These are phyloP conservation scores for peach (Prunus persica) DNA, from an alignment of 306 rosid genomes.

Conservation along the genomic window Prunus_persica_NCBIv2 NC_034014.1:3742501-3743000, in stretches of 20 bases:
- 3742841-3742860: background rate
- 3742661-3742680: background rate
- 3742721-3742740: conserved; percentile 37
- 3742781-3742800: background rate
- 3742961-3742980: too few relatives aligned
- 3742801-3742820: background rate
- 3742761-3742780: conserved; percentile 29
- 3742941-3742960: too few relatives aligned
- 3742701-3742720: conserved; percentile 39
- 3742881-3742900: background rate
- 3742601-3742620: conserved; percentile 28
- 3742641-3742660: conserved; percentile 10
- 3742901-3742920: background rate
- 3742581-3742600: conserved; percentile 28
- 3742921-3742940: background rate
- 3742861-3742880: background rate
- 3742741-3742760: conserved; percentile 43
- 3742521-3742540: conserved; percentile 42
- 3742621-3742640: conserved; percentile 7
- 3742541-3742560: conserved; percentile 23
- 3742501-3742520: conserved; percentile 31
- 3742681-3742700: conserved; percentile 42
- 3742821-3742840: background rate
- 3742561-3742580: background rate
- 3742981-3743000: too few relatives aligned